These are phyloP conservation scores for Jamesozyma piceae DNA, from an alignment of 805 yeast species.

Conservation along the genomic window DNA sequence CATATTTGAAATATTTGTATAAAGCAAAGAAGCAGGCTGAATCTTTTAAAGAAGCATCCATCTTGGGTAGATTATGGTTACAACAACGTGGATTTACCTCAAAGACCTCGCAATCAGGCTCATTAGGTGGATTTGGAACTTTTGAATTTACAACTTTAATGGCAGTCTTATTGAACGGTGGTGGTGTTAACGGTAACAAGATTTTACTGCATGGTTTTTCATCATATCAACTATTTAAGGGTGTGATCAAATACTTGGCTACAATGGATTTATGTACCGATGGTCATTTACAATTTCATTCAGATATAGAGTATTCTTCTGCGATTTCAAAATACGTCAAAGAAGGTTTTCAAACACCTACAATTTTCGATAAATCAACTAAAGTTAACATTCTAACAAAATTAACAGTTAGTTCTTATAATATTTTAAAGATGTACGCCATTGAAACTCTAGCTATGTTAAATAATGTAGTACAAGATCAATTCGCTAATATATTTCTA, in stretches of 20 bases:
- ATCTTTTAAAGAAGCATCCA: conserved; percentile 78
- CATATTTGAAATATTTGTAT: conserved; percentile 67
- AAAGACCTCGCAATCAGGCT: conserved; percentile 42
- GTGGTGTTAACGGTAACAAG: conserved; percentile 65
- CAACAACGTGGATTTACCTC: conserved; percentile 76
- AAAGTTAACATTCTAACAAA: conserved; percentile 75
- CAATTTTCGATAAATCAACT: conserved; percentile 66
- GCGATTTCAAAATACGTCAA: conserved; percentile 35
- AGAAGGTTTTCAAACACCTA: conserved; percentile 62
- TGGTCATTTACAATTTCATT: conserved; percentile 62
- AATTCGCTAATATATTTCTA: conserved; percentile 71
- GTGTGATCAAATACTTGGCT: conserved; percentile 73
- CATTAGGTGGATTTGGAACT: conserved; percentile 73
- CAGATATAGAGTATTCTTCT: conserved; percentile 26
- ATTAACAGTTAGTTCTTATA: conserved; percentile 62
- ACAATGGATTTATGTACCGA: conserved; percentile 56
- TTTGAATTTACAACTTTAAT: conserved; percentile 78
- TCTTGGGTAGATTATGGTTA: conserved; percentile 83
- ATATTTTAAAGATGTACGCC: conserved; percentile 55
- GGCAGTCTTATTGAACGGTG: conserved; percentile 78
- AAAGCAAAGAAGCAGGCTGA: conserved; percentile 67
- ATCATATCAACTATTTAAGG: conserved; percentile 87
- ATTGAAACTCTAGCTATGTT: conserved; percentile 55
- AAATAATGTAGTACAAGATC: conserved; percentile 72
- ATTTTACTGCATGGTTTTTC: conserved; percentile 81